A percentile compares a stretch with the other conserved stretches of the same genome.
Conservation (phyloP, 2,329 filamentous ascomycete genomes). For the Westerdykella aurantiaca region DNA sequence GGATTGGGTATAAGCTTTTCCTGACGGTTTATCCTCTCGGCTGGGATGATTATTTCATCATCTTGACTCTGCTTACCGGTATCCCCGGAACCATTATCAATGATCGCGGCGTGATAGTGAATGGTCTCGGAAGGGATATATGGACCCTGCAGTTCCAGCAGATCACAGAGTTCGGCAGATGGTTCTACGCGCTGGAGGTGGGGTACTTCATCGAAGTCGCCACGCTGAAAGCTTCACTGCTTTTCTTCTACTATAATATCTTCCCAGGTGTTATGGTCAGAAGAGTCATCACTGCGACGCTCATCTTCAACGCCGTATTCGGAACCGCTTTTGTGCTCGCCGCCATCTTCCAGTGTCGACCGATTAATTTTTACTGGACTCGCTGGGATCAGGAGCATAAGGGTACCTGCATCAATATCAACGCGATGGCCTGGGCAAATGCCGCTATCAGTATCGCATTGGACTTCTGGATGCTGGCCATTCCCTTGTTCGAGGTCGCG, state of each 20-base stretch:
- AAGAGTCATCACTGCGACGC: constrained; percentile 8
- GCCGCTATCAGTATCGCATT: constrained; percentile 31
- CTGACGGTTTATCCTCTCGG: constrained; percentile 33
- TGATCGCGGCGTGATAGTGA: constrained; percentile 12
- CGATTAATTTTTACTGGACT: constrained; percentile 30
- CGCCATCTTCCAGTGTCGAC: constrained; percentile 29
- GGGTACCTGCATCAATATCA: constrained; percentile 33
- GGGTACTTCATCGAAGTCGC: constrained; percentile 25
- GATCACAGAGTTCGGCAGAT: constrained; percentile 41
- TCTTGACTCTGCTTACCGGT: constrained; percentile 16
- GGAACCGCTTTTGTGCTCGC: constrained; percentile 12
- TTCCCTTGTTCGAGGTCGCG: constrained; percentile 32
- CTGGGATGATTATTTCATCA: constrained; percentile 36
- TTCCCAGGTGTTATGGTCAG: constrained; percentile 17
- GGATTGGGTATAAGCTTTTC: constrained; percentile 35
- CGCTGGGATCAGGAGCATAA: constrained; percentile 24
- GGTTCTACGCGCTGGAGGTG: constrained; percentile 31
- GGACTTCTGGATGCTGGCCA: constrained; percentile 28
- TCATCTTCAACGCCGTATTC: constrained; percentile 10
- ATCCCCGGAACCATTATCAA: constrained; percentile 25
- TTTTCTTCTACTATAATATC: constrained; percentile 22
- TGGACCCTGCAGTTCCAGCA: constrained; percentile 44
- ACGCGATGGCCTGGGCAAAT: constrained; percentile 29
- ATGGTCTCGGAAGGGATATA: constrained; percentile 48
- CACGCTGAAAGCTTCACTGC: constrained; percentile 19